Evolutionary conservation across 139 green algal genomes (phyloP).

Genomic region (Chlorella ohadii): DNA sequence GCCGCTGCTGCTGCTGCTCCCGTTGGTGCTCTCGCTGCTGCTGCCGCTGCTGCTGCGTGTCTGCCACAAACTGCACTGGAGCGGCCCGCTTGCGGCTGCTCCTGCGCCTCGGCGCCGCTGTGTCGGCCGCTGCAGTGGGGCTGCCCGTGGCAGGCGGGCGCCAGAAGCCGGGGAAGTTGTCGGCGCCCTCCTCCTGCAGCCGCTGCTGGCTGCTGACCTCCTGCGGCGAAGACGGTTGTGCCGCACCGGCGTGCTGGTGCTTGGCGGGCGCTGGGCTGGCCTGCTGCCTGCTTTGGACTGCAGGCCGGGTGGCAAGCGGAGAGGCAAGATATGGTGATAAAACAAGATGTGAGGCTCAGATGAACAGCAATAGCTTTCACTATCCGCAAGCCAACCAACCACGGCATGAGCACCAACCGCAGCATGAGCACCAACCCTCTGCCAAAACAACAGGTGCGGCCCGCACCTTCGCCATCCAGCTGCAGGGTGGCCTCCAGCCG

Average conservation of each 20-base stretch:
- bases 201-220: neutral
- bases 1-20: too few species aligned
- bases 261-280: neutral
- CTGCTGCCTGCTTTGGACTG: neutral
- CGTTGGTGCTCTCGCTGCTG: too few species aligned
- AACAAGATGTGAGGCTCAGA: too few species aligned
- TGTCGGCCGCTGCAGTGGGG: too few species aligned
- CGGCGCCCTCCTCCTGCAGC: neutral
- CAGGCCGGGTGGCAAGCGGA: neutral
- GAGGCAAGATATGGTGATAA: too few species aligned
- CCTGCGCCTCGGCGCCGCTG: neutral
- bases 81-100: neutral
- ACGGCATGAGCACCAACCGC: too few species aligned
- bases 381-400: too few species aligned
- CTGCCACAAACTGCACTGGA: too few species aligned
- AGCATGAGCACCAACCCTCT: too few species aligned
- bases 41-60: neutral
- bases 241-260: neutral
- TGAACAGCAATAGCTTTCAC: too few species aligned
- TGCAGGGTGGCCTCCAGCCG: neutral
- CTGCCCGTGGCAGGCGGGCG: neutral
- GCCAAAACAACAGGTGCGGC: too few species aligned
- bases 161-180: slow-evolving; percentile 19
- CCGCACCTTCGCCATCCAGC: neutral
- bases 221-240: neutral